phyloP scores from a whole-genome alignment of 805 yeast species.

The Monosporozyma aquatica region DNA sequence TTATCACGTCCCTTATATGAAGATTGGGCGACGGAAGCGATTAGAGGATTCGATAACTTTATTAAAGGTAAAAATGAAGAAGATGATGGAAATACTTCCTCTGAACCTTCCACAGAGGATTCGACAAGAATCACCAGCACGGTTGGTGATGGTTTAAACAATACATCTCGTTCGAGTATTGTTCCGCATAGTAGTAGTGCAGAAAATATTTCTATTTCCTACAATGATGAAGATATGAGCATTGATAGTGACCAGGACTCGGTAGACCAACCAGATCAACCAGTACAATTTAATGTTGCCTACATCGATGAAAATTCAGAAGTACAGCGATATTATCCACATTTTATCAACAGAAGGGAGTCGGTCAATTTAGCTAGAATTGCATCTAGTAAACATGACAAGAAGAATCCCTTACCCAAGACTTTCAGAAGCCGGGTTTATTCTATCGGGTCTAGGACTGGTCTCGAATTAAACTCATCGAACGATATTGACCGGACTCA shows the following conservation, averaged over 20 bases:
- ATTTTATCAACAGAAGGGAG: conserved; percentile 5
- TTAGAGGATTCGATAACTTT: conserved; percentile 30
- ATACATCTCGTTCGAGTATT: not conserved
- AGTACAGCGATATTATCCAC: conserved; percentile 3
- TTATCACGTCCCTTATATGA: conserved; percentile 39
- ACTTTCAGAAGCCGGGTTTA: conserved; percentile 30
- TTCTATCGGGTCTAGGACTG: conserved; percentile 31
- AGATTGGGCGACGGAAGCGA: conserved; percentile 36
- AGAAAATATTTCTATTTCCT: not conserved
- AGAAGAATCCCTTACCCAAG: conserved; percentile 16
- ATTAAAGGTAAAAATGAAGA: conserved; percentile 8
- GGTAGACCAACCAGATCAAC: not conserved
- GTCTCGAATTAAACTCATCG: conserved; percentile 8
- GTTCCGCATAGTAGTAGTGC: not conserved
- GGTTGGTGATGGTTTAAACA: too few species aligned
- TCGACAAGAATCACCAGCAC: too few species aligned
- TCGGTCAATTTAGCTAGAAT: conserved; percentile 20
- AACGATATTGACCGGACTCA: conserved; percentile 3
- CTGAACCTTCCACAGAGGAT: not conserved
- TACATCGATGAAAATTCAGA: conserved; percentile 6
- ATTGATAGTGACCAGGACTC: not conserved
- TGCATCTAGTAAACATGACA: conserved; percentile 20
- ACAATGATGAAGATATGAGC: not conserved
- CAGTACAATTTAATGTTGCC: conserved; percentile 7
- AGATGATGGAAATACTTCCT: not conserved